A percentile compares a stretch with the other conserved stretches of the same genome.
phyloP scores from a whole-genome alignment of 2,329 filamentous ascomycete species.

The Amauroascus verrucosus region DNA sequence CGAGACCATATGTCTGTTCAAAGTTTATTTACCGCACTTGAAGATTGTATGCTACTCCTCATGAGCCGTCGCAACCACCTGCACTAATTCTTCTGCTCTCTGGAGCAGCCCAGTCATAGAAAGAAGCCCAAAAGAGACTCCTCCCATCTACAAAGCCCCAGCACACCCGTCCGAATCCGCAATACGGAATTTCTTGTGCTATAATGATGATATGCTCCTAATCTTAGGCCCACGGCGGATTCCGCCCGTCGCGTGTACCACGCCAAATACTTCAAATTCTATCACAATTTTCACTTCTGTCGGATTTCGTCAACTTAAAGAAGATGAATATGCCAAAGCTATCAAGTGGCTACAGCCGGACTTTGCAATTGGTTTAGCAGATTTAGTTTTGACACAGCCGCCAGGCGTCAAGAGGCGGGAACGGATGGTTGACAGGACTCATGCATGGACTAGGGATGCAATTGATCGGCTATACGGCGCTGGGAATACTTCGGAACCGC shows the following conservation, averaged over 20 bases:
- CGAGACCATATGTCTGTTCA: slow-evolving; percentile 52
- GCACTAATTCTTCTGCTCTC: slow-evolving; percentile 26
- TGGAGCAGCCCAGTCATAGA: slow-evolving; percentile 50
- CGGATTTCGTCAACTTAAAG: slow-evolving; percentile 64
- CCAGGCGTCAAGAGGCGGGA: slow-evolving; percentile 62
- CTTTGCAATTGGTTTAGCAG: slow-evolving; percentile 66
- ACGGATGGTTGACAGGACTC: slow-evolving; percentile 78
- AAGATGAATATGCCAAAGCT: slow-evolving; percentile 57
- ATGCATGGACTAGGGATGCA: slow-evolving; percentile 66
- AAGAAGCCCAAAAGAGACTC: slow-evolving; percentile 41
- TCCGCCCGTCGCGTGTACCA: slow-evolving; percentile 61
- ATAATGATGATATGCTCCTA: slow-evolving; percentile 55
- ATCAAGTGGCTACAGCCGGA: slow-evolving; percentile 62
- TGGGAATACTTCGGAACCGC: slow-evolving; percentile 23
- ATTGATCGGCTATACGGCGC: slow-evolving; percentile 39
- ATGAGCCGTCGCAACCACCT: neutral
- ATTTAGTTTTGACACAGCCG: slow-evolving; percentile 52
- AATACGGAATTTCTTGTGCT: slow-evolving; percentile 66
- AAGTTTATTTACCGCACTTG: slow-evolving; percentile 70
- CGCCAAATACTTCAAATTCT: slow-evolving; percentile 57
- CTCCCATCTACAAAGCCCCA: slow-evolving; percentile 44
- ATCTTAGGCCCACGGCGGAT: slow-evolving; percentile 68
- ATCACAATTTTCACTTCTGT: slow-evolving; percentile 77
- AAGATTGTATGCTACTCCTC: slow-evolving; percentile 66
- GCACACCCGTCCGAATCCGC: slow-evolving; percentile 41